Evolutionary conservation across 1,139 yeast species (phyloP).

Genomic region (Saccharomyces uvarum): DNA sequence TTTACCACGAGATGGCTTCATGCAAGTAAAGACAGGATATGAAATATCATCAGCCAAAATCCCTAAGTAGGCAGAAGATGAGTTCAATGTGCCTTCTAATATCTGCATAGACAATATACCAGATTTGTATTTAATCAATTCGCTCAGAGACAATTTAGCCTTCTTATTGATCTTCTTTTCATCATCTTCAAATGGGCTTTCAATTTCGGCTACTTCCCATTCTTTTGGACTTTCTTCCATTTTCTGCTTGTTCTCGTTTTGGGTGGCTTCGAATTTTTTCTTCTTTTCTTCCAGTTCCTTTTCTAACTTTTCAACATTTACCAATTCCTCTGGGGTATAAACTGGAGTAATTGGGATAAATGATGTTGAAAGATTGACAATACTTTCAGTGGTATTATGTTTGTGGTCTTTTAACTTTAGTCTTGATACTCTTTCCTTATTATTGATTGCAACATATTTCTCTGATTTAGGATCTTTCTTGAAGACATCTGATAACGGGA

Average conservation of each 20-base stretch:
- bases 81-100: conserved; percentile 41
- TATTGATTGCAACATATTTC: conserved; percentile 34
- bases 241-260: conserved; percentile 39
- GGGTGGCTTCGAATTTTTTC: conserved; percentile 37
- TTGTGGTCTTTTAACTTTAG: conserved; percentile 43
- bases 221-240: conserved; percentile 52
- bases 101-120: conserved; percentile 56
- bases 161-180: conserved; percentile 35
- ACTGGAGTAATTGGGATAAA: conserved; percentile 60
- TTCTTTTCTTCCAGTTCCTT: conserved; percentile 35
- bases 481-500: conserved; percentile 45
- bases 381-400: conserved; percentile 40
- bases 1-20: conserved; percentile 32
- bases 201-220: conserved; percentile 56
- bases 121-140: conserved; percentile 48
- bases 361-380: conserved; percentile 48
- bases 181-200: conserved; percentile 38
- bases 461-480: conserved; percentile 42
- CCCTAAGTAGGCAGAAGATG: conserved; percentile 47
- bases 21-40: conserved; percentile 50
- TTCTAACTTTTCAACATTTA: conserved; percentile 37
- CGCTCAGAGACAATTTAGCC: conserved; percentile 43
- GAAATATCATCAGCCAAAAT: conserved; percentile 57
- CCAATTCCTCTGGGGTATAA: conserved; percentile 49
- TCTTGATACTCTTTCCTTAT: conserved; percentile 33